Evolutionary conservation across 371 early-diverging fungal genomes (phyloP).

Genomic region (Syncephalastrum contaminatum): DNA sequence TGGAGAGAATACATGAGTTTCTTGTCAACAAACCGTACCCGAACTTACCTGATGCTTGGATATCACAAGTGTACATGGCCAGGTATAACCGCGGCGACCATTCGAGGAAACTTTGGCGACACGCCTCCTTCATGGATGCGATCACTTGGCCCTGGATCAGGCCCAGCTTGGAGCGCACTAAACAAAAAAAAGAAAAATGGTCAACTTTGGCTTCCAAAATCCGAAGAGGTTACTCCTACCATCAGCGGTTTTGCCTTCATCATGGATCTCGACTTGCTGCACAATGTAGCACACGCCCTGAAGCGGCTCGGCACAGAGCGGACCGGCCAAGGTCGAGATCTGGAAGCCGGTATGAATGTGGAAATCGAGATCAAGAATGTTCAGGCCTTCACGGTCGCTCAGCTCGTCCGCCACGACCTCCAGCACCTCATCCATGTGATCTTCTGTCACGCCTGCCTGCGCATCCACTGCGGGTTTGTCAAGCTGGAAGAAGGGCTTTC

Average conservation of each 20-base stretch:
- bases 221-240: constrained; percentile 21
- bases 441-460: constrained; percentile 16
- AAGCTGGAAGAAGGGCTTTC: constrained; percentile 44
- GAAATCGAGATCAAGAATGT: constrained; percentile 71
- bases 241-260: constrained; percentile 19
- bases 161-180: constrained; percentile 54
- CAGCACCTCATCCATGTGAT: constrained; percentile 36
- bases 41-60: constrained; percentile 79
- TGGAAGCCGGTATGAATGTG: constrained; percentile 93
- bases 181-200: background rate
- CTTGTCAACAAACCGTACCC: background rate
- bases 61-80: constrained; percentile 95
- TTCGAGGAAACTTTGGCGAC: constrained; percentile 79
- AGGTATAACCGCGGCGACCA: constrained; percentile 94
- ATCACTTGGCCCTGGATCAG: constrained; percentile 85
- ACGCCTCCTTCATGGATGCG: constrained; percentile 82
- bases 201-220: background rate
- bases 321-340: constrained; percentile 86
- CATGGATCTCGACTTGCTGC: constrained; percentile 63
- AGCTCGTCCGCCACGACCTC: constrained; percentile 26
- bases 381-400: constrained; percentile 14
- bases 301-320: constrained; percentile 94
- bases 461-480: constrained; percentile 14
- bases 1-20: background rate
- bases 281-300: constrained; percentile 87